Evolutionary conservation across 768 basidiomycete genomes (phyloP).

Genomic region (Grammothele lineata): DNA sequence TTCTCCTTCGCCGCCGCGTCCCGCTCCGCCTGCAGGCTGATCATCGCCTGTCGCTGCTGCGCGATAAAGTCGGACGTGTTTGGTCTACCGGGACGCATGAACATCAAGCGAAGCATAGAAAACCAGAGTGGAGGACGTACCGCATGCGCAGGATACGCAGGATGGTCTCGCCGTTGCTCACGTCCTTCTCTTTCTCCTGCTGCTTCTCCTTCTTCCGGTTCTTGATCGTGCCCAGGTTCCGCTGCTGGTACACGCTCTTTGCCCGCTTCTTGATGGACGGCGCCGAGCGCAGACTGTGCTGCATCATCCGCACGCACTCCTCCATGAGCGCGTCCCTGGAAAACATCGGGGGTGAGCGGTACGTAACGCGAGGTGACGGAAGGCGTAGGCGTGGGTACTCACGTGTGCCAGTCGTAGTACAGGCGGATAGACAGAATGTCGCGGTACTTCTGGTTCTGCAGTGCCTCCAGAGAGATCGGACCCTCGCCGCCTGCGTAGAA

Average conservation of each 20-base stretch:
- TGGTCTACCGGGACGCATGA: constrained; percentile 56
- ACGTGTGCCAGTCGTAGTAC: constrained; percentile 97
- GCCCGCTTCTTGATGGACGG: constrained; percentile 82
- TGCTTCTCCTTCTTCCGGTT: constrained; percentile 91
- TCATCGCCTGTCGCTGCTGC: constrained; percentile 80
- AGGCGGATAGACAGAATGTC: constrained; percentile 86
- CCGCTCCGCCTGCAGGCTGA: constrained; percentile 78
- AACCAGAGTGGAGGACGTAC: too few relatives aligned
- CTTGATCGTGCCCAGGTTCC: constrained; percentile 95
- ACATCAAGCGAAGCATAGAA: too few relatives aligned
- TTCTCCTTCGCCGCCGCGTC: constrained; percentile 64
- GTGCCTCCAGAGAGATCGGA: constrained; percentile 75
- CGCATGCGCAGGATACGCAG: constrained; percentile 95
- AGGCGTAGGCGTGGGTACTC: constrained; percentile 33
- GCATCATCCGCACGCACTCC: constrained; percentile 95
- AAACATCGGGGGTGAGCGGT: neutral
- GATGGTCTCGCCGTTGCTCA: constrained; percentile 80
- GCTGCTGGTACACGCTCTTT: constrained; percentile 89
- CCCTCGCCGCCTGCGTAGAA: constrained; percentile 94
- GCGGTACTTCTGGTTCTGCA: constrained; percentile 94
- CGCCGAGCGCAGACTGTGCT: constrained; percentile 71
- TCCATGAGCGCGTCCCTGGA: constrained; percentile 80
- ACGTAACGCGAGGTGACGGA: neutral
- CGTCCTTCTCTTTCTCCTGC: constrained; percentile 73
- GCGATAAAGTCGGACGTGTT: constrained; percentile 83